phyloP scores from a whole-genome alignment of 2,329 filamentous ascomycete genomes.

The Bretziella fagacearum region DNA sequence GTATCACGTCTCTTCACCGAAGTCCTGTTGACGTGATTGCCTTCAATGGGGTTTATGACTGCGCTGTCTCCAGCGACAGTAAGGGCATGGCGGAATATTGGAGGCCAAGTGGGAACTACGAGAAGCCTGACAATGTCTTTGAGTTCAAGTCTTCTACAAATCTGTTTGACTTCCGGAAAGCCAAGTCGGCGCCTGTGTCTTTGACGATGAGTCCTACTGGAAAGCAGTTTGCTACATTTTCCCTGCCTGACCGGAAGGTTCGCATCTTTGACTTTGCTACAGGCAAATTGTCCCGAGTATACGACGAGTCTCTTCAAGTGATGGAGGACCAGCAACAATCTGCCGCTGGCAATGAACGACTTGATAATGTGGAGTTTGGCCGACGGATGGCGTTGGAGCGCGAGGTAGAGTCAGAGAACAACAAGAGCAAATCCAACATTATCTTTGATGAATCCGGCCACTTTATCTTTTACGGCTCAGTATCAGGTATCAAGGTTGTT shows the following conservation, averaged over 20 bases:
- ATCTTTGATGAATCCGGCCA: slow-evolving; percentile 93
- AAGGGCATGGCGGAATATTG: slow-evolving; percentile 95
- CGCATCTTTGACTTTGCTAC: slow-evolving; percentile 84
- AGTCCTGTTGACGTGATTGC: slow-evolving; percentile 68
- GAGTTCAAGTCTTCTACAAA: slow-evolving; percentile 86
- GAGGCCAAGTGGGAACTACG: slow-evolving; percentile 62
- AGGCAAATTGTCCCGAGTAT: slow-evolving; percentile 76
- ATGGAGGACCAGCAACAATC: slow-evolving; percentile 91
- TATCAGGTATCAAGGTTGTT: slow-evolving; percentile 83
- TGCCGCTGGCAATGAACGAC: slow-evolving; percentile 61
- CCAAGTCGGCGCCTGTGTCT: slow-evolving; percentile 67
- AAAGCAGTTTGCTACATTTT: slow-evolving; percentile 72
- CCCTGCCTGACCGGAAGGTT: slow-evolving; percentile 83
- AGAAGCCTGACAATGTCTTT: slow-evolving; percentile 85
- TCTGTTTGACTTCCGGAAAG: slow-evolving; percentile 93
- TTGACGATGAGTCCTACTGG: slow-evolving; percentile 76
- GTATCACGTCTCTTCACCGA: slow-evolving; percentile 62
- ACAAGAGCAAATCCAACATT: slow-evolving; percentile 61
- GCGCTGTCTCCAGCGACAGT: slow-evolving; percentile 77
- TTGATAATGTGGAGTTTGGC: slow-evolving; percentile 87
- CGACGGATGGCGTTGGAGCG: slow-evolving; percentile 71
- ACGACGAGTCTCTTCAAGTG: slow-evolving; percentile 82
- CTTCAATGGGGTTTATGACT: slow-evolving; percentile 79
- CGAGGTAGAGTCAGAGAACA: slow-evolving; percentile 56
- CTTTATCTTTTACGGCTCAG: slow-evolving; percentile 86